phyloP scores from a whole-genome alignment of 306 rosid species.

The Hippophae rhamnoides region DNA sequence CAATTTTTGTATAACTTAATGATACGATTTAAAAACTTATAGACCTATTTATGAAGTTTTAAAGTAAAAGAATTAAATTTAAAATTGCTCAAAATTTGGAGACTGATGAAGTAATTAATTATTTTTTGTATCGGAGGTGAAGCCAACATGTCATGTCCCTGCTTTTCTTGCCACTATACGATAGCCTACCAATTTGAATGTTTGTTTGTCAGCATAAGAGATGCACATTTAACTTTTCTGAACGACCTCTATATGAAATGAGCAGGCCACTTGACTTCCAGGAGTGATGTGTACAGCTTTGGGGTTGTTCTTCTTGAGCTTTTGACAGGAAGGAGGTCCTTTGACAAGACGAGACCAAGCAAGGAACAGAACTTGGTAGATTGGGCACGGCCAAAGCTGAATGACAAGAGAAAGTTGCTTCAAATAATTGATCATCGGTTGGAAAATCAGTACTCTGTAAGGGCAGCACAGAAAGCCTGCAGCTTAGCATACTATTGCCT shows the following conservation, averaged over 20 bases:
- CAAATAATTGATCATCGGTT: slow-evolving; percentile 90
- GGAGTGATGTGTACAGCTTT: slow-evolving; percentile 96
- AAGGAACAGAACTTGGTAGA: slow-evolving; percentile 96
- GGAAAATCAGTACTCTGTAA: slow-evolving; percentile 85
- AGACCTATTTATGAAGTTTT: no score
- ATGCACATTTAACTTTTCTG: slow-evolving; percentile 4
- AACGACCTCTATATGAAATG: slow-evolving; percentile 25
- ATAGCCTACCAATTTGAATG: neutral
- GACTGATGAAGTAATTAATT: no score
- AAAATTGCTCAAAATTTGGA: no score
- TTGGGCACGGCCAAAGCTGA: slow-evolving; percentile 98
- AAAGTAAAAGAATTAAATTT: no score
- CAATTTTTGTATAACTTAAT: no score
- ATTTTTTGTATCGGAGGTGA: no score
- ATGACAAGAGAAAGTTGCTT: slow-evolving; percentile 91
- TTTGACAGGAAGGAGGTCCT: slow-evolving; percentile 85
- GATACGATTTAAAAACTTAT: no score
- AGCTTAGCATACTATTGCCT: slow-evolving; percentile 96
- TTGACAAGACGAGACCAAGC: slow-evolving; percentile 91
- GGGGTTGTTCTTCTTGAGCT: slow-evolving; percentile 99
- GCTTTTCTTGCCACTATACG: neutral
- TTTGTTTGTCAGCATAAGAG: neutral
- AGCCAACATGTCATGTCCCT: neutral
- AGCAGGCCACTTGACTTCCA: slow-evolving; percentile 92
- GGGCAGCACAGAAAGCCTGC: slow-evolving; percentile 99